Percentiles rank a stretch among this genome's conserved stretches.
Evolutionary conservation across 352 stramenopile genomes (phyloP).

Genomic region (Globisporangium abappressorium): DNA sequence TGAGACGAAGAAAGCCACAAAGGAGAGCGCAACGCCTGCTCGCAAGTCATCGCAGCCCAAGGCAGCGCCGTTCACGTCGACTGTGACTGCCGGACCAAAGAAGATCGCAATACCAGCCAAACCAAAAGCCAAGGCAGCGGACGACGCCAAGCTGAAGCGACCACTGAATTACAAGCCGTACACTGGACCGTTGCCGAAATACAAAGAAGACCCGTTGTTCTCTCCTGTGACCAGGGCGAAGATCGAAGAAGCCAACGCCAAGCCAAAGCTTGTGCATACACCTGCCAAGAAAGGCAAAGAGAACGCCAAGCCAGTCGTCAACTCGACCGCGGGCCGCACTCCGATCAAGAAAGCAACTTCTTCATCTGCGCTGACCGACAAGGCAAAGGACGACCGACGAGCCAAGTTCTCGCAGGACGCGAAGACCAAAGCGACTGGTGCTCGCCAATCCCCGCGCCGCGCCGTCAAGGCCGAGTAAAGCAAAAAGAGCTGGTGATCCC

Average conservation of each 20-base stretch:
- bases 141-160: constrained; percentile 10
- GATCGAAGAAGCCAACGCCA: constrained; percentile 23
- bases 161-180: constrained; percentile 58
- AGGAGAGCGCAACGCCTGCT: not conserved
- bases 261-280: constrained; percentile 20
- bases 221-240: constrained; percentile 27
- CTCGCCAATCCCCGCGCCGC: constrained; percentile 15
- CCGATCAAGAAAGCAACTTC: constrained; percentile 24
- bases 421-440: constrained; percentile 25
- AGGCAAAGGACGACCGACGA: constrained; percentile 32
- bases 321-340: constrained; percentile 22
- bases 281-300: constrained; percentile 22
- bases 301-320: constrained; percentile 22
- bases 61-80: constrained; percentile 11
- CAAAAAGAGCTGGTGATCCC: not conserved
- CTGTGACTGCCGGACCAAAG: constrained; percentile 12
- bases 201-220: constrained; percentile 61
- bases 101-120: not conserved
- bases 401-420: constrained; percentile 37
- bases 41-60: constrained; percentile 9
- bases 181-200: constrained; percentile 52
- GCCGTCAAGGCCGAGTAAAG: not conserved
- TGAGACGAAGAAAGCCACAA: constrained; percentile 10
- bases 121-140: not conserved
- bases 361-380: constrained; percentile 3